Evolutionary conservation across 2,329 filamentous ascomycete species (phyloP).

Genomic region (Aspergillus carbonarius): DNA sequence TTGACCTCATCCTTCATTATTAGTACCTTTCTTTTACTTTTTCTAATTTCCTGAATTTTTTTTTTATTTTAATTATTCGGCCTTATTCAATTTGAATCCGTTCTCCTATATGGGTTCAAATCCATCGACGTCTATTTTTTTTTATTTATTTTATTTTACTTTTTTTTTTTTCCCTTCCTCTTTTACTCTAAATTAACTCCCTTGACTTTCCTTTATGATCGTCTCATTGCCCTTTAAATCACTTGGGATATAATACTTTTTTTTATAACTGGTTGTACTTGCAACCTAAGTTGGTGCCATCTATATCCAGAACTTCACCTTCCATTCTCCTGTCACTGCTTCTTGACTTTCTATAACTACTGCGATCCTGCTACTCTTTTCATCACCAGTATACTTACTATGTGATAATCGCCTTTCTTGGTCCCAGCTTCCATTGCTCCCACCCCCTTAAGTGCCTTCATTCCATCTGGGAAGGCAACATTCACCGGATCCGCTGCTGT

Average conservation of each 20-base stretch:
- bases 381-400: conserved; percentile 7
- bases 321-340: conserved; percentile 16
- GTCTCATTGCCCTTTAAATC: conserved; percentile 16
- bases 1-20: conserved; percentile 35
- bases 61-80: conserved; percentile 16
- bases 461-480: conserved; percentile 29
- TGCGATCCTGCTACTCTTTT: conserved; percentile 8
- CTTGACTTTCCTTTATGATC: conserved; percentile 15
- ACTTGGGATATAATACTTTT: conserved; percentile 20
- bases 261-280: conserved; percentile 22
- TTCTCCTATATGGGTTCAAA: conserved; percentile 9
- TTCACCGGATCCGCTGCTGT: conserved; percentile 26
- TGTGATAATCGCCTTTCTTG: conserved; percentile 34
- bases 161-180: conserved; percentile 14
- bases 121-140: conserved; percentile 10
- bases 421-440: conserved; percentile 52
- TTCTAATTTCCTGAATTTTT: conserved; percentile 11
- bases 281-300: conserved; percentile 14
- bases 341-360: conserved; percentile 12
- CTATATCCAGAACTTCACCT: conserved; percentile 17
- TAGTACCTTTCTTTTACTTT: conserved; percentile 12
- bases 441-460: conserved; percentile 44
- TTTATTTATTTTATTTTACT: conserved; percentile 37
- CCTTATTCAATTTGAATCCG: conserved; percentile 13
- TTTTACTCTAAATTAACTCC: conserved; percentile 17